Evolutionary conservation across 306 rosid genomes (phyloP).

Genomic region (Pterocarpus santalinus): DNA sequence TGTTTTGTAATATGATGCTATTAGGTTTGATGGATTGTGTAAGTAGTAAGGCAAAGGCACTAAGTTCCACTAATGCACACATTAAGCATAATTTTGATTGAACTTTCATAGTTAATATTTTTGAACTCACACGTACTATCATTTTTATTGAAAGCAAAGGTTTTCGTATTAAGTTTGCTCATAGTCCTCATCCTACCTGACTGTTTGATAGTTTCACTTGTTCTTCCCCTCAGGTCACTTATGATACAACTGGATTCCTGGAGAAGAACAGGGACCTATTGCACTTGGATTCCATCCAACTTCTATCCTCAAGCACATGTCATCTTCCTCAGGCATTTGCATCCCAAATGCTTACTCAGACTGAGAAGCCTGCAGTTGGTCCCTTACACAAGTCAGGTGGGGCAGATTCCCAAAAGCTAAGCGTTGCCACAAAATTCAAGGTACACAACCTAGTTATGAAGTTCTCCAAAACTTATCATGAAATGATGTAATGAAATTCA

Average conservation of each 20-base stretch:
- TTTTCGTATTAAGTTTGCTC: neutral
- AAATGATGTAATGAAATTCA: constrained; percentile 15
- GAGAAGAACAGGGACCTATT: constrained; percentile 97
- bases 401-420: constrained; percentile 96
- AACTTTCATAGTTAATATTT: constrained; percentile 16
- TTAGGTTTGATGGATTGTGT: constrained; percentile 21
- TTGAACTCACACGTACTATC: neutral
- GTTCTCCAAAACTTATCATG: constrained; percentile 27
- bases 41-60: constrained; percentile 11
- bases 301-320: constrained; percentile 89
- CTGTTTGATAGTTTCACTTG: constrained; percentile 55
- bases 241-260: constrained; percentile 94
- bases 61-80: constrained; percentile 17
- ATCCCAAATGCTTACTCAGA: constrained; percentile 80
- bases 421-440: constrained; percentile 98
- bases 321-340: constrained; percentile 94
- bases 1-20: constrained; percentile 16
- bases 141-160: constrained; percentile 38
- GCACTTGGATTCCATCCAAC: constrained; percentile 93
- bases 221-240: constrained; percentile 77
- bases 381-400: constrained; percentile 89
- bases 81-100: constrained; percentile 29
- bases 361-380: constrained; percentile 89
- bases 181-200: constrained; percentile 44
- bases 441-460: constrained; percentile 49